Base-by-base conservation (phyloP, 495 filamentous ascomycete species). In the Penicillium coprophilum region DNA sequence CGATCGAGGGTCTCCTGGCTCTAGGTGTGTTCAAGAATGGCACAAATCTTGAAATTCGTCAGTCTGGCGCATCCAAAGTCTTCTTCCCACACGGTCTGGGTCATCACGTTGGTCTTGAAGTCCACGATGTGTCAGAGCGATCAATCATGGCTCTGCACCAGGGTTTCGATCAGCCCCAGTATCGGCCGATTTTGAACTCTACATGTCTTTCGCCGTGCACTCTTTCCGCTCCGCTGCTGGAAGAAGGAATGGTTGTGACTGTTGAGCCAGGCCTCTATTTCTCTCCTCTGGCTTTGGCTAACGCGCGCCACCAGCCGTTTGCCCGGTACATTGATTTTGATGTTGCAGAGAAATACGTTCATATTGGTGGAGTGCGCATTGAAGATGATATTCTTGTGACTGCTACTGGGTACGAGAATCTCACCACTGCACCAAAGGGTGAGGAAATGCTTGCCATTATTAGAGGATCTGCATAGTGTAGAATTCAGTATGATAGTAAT, bases 61-160 rank as follows among this genome's bases (percentile, higher is more conserved):
- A 74, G 36, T 81, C 83, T 3, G 87, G 92, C 30, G 90, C 85
- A 20, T 84, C 84, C 4, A 77, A 81, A 24, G 86, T 89, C 0
- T 97, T 96, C 73, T 95, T 96, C 72, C 92, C 93, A 3, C 93
- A 97, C 69, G 93, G 93, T 2, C 77, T 93, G 13, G 90, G 90
- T 11, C 92, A 97, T 69, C 90, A 96, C 68, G 76, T 96, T 32
- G 93, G 93, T 0, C 79, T 97, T 15, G 93, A 97, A 68, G 87
- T 90, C 38, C 93, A 97, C 63, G 93, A 97, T 73, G 85, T 89
- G 6, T 82, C 82, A 6, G 78, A 71, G 8, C 69, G 73, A 23
- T 72, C 77, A 3, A 74, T 81, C 39, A 80, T 73, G 60, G 75
- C 72, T n/a, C 34, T 66, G 56, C 55, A 58, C 46, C 13, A 45